These are phyloP conservation scores for Penicillium janthinellum DNA, from an alignment of 2,329 filamentous ascomycete species.

Conservation along the genomic window DNA sequence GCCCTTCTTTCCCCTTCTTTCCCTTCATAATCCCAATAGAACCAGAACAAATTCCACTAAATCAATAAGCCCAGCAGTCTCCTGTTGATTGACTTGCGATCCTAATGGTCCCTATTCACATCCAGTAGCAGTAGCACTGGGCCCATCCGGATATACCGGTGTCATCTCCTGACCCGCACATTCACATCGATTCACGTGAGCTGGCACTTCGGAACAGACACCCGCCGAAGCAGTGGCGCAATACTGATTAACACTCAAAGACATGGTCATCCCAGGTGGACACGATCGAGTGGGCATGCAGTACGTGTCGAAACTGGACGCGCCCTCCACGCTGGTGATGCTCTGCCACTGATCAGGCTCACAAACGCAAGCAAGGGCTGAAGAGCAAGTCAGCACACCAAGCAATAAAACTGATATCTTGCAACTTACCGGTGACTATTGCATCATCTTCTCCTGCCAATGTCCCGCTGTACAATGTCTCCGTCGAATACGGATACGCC, in stretches of 20 bases:
- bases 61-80: not conserved
- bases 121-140: constrained; percentile 23
- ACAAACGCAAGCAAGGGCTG: constrained; percentile 30
- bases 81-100: not conserved
- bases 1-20: not conserved
- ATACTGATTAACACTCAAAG: constrained; percentile 18
- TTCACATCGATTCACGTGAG: constrained; percentile 18
- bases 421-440: constrained; percentile 21
- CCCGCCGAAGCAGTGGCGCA: constrained; percentile 22
- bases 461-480: constrained; percentile 24
- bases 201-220: constrained; percentile 14
- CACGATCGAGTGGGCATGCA: constrained; percentile 30
- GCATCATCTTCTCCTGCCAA: constrained; percentile 23
- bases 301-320: constrained; percentile 20
- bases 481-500: constrained; percentile 22
- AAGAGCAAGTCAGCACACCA: not conserved
- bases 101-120: constrained; percentile 13
- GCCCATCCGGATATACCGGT: constrained; percentile 23
- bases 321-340: constrained; percentile 12
- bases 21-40: not conserved
- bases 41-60: not conserved
- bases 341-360: constrained; percentile 28
- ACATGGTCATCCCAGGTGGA: constrained; percentile 30
- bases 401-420: too few relatives aligned
- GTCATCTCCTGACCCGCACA: constrained; percentile 19